A percentile compares a stretch with the other conserved stretches of the same genome.
Evolutionary conservation across 495 filamentous ascomycete genomes (phyloP).

Genomic region (Lasiosphaeris hirsuta): DNA sequence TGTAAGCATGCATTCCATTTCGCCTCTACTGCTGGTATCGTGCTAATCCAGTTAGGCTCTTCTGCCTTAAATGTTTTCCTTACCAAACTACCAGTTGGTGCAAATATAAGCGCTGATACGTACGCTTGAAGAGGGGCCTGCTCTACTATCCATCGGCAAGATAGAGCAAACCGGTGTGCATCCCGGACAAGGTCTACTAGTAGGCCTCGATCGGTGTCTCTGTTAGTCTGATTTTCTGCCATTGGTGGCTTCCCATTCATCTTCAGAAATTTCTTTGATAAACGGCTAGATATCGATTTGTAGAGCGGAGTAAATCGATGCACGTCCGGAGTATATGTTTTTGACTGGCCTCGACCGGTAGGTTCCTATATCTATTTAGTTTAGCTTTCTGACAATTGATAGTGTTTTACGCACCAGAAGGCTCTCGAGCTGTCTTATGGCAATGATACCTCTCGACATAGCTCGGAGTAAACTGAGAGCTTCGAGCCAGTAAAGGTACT

Average conservation of each 20-base stretch:
- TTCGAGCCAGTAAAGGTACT: slow-evolving; percentile 24
- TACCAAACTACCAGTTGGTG: slow-evolving; percentile 6
- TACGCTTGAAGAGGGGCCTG: slow-evolving; percentile 10
- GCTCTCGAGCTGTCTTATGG: slow-evolving; percentile 16
- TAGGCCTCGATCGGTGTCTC: too few species aligned
- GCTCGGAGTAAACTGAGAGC: slow-evolving; percentile 29
- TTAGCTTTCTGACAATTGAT: neutral
- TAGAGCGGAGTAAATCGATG: too few species aligned
- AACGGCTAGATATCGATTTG: too few species aligned
- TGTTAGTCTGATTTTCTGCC: too few species aligned
- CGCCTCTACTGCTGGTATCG: neutral
- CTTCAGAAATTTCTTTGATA: too few species aligned
- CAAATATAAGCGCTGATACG: neutral
- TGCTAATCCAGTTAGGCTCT: too few species aligned
- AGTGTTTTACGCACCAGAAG: slow-evolving; percentile 15
- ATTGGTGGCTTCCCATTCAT: too few species aligned
- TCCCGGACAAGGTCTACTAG: too few species aligned
- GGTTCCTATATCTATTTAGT: neutral
- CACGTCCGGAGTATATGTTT: slow-evolving; percentile 12
- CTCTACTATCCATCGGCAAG: slow-evolving; percentile 24
- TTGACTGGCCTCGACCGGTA: neutral
- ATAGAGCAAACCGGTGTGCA: slow-evolving; percentile 10
- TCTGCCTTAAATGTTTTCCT: neutral
- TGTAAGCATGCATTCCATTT: neutral
- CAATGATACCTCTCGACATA: slow-evolving; percentile 21